Conservation (phyloP, 345 rosid genomes). For the Jatropha curcas region DNA sequence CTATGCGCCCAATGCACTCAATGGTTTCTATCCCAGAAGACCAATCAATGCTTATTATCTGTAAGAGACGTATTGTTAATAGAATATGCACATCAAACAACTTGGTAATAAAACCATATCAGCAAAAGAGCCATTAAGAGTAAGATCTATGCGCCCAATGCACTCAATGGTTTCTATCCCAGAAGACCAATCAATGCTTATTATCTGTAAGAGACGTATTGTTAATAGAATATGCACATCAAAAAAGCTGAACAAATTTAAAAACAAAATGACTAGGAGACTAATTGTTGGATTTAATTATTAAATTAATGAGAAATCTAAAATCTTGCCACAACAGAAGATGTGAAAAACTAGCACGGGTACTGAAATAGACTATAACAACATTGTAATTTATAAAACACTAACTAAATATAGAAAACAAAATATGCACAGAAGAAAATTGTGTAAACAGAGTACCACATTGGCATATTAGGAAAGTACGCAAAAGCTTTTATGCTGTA, state of each 20-base stretch:
- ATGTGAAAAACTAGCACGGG: background rate
- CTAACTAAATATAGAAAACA: background rate
- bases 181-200: conserved; percentile 32
- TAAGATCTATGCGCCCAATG: conserved; percentile 28
- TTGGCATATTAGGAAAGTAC: background rate
- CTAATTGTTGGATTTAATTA: background rate
- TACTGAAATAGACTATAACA: background rate
- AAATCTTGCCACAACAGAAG: background rate
- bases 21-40: conserved; percentile 27
- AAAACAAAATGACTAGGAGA: background rate
- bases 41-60: conserved; percentile 34
- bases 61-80: background rate
- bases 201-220: conserved; percentile 15
- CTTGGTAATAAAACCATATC: conserved; percentile 26
- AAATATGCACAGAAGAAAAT: background rate
- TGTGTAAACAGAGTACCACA: background rate
- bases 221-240: background rate
- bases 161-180: conserved; percentile 29
- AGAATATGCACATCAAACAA: background rate
- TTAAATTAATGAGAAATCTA: background rate
- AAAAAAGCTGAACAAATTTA: background rate
- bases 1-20: conserved; percentile 28
- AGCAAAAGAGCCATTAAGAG: conserved; percentile 36
- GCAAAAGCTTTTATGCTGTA: background rate
- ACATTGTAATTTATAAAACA: background rate